Evolutionary conservation across 192 early-diverging fungal genomes (phyloP), one percentile per base, ranked within the genome.

Genomic region (Paraglomus brasilianum): DNA sequence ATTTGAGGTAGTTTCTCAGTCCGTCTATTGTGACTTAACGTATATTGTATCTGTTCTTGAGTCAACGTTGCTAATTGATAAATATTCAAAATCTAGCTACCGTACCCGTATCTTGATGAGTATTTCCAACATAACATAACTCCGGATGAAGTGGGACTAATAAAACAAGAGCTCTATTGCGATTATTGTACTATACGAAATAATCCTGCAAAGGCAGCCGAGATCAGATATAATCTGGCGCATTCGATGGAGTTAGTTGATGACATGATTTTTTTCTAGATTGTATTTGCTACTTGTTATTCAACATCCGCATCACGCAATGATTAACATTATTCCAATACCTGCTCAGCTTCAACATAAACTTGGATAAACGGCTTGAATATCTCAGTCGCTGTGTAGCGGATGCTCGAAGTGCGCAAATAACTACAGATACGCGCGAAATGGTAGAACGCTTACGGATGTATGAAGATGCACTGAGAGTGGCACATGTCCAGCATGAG

Each of bases 91-190:
- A 10, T 19, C 11, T 55, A 69, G 66, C 50, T 47, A 8, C 24
- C 67, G 5, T 52, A 52, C 9, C 67, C 67, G n/a, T 69, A 58
- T 17, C 42, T 69, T n/a, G 67, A 69, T 38, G 55, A 56, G 24
- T 69, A 69, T 40, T 45, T 69, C 8, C 45, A 57, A 8, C 53
- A 69, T 47, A 17, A 42, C 15, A 22, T 17, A 7, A 39, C 67
- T 14, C 24, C 52, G 8, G 21, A 21, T 43, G 17, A 22, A 58
- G 58, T 47, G 15, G 49, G 50, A 30, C 3, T 30, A 30, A 30
- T 30, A 38, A 69, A 69, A 58, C 48, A 58, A 15, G 67, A 58
- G 22, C 36, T 69, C n/a, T 69, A 69, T 48, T 69, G 67, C 48
- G 67, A 69, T 58, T 69, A 19, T 53, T 53, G 43, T 39, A 38